phyloP scores from a whole-genome alignment of 108 stramenopile species.

The Conticribra guillardii region DNA sequence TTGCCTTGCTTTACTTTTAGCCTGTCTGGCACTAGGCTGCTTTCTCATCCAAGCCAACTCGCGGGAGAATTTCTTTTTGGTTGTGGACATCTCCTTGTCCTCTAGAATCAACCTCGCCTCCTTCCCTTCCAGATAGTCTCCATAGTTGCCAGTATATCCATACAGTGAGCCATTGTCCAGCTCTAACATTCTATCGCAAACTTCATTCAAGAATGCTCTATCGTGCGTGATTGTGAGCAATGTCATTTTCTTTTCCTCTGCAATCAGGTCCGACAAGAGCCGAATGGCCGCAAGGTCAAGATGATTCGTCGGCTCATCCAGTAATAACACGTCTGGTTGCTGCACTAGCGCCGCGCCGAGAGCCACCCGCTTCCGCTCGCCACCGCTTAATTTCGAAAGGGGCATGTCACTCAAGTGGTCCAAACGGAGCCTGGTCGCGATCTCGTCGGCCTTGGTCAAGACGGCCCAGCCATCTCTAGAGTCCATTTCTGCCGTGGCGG shows the following conservation, averaged over 20 bases:
- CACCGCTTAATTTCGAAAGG: conserved; percentile 67
- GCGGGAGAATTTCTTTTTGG: conserved; percentile 66
- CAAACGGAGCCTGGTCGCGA: conserved; percentile 70
- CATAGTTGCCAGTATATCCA: conserved; percentile 70
- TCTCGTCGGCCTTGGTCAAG: conserved; percentile 80
- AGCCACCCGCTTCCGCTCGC: conserved; percentile 85
- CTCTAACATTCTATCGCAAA: conserved; percentile 80
- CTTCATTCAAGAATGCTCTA: conserved; percentile 93
- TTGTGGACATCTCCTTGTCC: conserved; percentile 65
- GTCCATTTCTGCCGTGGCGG: conserved; percentile 74
- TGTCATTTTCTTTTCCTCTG: conserved; percentile 79
- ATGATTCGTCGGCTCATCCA: conserved; percentile 96
- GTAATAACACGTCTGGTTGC: conserved; percentile 79
- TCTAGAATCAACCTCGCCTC: conserved; percentile 71
- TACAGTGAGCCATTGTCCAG: conserved; percentile 78
- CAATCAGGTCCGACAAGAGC: conserved; percentile 90
- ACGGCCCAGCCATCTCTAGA: conserved; percentile 69
- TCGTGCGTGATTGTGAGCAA: conserved; percentile 96
- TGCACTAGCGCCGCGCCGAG: conserved; percentile 76
- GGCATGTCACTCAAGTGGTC: conserved; percentile 68
- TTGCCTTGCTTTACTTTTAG: conserved; percentile 48
- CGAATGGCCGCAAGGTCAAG: conserved; percentile 93
- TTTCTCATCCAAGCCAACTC: conserved; percentile 87
- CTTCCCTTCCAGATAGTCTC: conserved; percentile 69
- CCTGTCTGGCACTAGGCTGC: conserved; percentile 69